Evolutionary conservation across 805 yeast genomes (phyloP).

Genomic region (Ogataea wickerhamii): DNA sequence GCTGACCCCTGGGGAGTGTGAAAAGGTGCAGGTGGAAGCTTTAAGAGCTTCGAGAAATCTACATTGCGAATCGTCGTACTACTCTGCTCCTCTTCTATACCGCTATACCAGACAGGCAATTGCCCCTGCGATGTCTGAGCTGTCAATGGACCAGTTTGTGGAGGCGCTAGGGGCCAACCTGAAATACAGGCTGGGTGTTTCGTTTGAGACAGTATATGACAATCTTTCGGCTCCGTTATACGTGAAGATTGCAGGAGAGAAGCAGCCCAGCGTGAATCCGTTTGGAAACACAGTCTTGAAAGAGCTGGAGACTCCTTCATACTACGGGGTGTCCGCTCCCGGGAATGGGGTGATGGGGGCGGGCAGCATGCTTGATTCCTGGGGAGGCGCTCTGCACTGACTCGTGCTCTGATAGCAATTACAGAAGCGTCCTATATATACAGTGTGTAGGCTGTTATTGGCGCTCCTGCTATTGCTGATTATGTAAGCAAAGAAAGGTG

Average conservation of each 20-base stretch:
- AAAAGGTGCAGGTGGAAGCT: conserved; percentile 41
- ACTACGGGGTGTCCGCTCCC: conserved; percentile 2
- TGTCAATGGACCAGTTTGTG: conserved; percentile 30
- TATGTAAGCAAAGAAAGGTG: too few relatives aligned
- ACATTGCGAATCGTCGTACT: conserved; percentile 26
- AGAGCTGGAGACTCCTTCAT: not conserved
- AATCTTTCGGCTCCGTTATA: conserved; percentile 44
- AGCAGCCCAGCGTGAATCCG: not conserved
- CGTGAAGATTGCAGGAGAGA: conserved; percentile 30
- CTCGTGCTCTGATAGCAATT: too few relatives aligned
- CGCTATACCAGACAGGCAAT: conserved; percentile 34
- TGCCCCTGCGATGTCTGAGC: conserved; percentile 35
- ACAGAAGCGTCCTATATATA: too few relatives aligned
- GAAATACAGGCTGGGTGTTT: conserved; percentile 25
- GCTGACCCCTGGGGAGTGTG: conserved; percentile 25
- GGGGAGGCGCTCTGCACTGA: conserved; percentile 18
- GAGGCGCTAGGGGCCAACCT: conserved; percentile 34
- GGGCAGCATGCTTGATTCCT: conserved; percentile 11
- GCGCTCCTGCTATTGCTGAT: too few relatives aligned
- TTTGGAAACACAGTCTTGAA: not conserved
- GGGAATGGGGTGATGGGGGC: not conserved
- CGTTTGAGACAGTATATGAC: conserved; percentile 44
- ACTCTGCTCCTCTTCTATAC: conserved; percentile 23
- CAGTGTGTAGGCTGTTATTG: too few relatives aligned
- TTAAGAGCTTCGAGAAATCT: conserved; percentile 37